phyloP scores from a whole-genome alignment of 2,329 filamentous ascomycete genomes.

The Xylariomycetidae sp. region DNA sequence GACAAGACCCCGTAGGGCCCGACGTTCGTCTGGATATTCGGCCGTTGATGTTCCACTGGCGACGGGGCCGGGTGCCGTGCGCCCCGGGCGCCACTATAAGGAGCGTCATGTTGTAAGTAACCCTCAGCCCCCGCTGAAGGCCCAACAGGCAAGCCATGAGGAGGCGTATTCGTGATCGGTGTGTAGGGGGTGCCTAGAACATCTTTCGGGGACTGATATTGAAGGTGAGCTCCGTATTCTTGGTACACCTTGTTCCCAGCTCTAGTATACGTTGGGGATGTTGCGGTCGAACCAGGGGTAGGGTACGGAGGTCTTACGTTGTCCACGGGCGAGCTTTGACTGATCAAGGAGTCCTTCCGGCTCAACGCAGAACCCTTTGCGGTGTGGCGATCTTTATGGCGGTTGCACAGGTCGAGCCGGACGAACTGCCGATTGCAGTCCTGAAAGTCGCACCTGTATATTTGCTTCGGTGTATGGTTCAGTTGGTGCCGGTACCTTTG shows the following conservation, averaged over 20 bases:
- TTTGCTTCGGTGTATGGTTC: conserved; percentile 93
- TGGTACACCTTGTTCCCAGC: conserved; percentile 36
- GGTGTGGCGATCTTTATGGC: conserved; percentile 74
- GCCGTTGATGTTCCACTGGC: conserved; percentile 36
- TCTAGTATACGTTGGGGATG: conserved; percentile 43
- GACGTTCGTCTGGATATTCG: conserved; percentile 41
- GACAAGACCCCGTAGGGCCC: conserved; percentile 47
- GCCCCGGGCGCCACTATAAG: conserved; percentile 28
- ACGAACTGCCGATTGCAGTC: conserved; percentile 90
- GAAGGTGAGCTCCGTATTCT: conserved; percentile 32
- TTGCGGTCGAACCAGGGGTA: conserved; percentile 35
- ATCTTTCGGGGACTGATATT: conserved; percentile 42
- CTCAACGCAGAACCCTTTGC: conserved; percentile 72
- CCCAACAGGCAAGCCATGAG: conserved; percentile 27
- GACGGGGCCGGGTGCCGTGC: conserved; percentile 34
- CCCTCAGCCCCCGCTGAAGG: conserved; percentile 33
- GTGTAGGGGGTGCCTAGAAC: conserved; percentile 39
- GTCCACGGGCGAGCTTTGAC: conserved; percentile 39
- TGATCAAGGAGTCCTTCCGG: conserved; percentile 63
- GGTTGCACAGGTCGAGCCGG: conserved; percentile 83
- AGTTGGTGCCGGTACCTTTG: conserved; percentile 78
- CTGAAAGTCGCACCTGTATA: conserved; percentile 88
- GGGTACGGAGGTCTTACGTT: conserved; percentile 35
- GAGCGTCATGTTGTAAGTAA: conserved; percentile 37
- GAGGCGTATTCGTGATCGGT: conserved; percentile 38